A percentile compares a stretch with the other conserved stretches of the same genome.
Evolutionary conservation across 1,139 yeast genomes (phyloP).

Genomic region (Citeromyces hawaiiensis): DNA sequence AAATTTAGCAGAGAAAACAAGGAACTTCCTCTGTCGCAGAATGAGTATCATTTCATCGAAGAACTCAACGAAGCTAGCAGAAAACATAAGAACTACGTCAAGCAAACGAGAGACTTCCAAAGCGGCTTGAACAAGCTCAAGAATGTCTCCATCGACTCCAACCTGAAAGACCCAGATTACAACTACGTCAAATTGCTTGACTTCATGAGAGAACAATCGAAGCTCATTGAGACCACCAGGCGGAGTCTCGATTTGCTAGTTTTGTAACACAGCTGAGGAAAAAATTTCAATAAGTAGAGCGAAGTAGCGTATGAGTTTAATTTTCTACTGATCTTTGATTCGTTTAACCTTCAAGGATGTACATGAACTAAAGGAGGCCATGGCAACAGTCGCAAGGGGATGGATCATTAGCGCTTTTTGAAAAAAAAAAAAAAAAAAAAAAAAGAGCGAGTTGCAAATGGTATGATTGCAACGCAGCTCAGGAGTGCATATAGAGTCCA

Average conservation of each 20-base stretch:
- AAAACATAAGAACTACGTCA: background rate
- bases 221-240: background rate
- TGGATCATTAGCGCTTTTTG: too few relatives aligned
- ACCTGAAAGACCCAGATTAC: background rate
- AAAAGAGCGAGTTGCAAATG: too few relatives aligned
- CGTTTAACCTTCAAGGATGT: too few relatives aligned
- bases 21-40: background rate
- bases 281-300: too few relatives aligned
- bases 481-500: too few relatives aligned
- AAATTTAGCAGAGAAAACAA: background rate
- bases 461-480: too few relatives aligned
- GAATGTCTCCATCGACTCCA: background rate
- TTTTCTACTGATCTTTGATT: too few relatives aligned
- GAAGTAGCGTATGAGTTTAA: too few relatives aligned
- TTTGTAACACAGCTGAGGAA: too few relatives aligned
- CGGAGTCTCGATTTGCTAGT: background rate
- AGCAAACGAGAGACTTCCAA: background rate
- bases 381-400: too few relatives aligned
- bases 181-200: background rate
- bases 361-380: too few relatives aligned
- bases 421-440: too few relatives aligned
- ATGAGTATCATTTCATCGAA: background rate
- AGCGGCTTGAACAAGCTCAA: background rate
- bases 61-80: background rate
- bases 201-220: background rate